Percentiles rank a stretch among this genome's conserved stretches.
These are phyloP conservation scores for Withania somnifera DNA, from an alignment of 305 asterid species.

Conservation along the genomic window DNA sequence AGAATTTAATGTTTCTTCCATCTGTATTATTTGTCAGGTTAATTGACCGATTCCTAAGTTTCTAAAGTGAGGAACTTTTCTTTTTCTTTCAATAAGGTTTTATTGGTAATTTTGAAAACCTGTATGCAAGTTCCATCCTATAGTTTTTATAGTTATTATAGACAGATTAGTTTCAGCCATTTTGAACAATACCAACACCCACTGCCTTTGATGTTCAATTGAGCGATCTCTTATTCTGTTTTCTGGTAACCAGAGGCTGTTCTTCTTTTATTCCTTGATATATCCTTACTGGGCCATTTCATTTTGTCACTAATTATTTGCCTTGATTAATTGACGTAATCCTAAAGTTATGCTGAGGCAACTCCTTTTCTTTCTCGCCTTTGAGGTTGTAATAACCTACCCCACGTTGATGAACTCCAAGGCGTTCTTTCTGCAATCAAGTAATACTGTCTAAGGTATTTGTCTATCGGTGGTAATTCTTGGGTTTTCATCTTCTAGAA, in stretches of 20 bases:
- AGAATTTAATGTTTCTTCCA: not conserved
- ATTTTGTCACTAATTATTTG: not conserved
- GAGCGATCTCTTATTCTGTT: not conserved
- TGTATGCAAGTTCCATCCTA: not conserved
- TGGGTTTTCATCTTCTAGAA: not conserved
- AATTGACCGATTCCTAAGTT: not conserved
- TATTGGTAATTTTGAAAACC: not conserved
- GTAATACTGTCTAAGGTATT: not conserved
- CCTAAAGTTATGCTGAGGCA: not conserved
- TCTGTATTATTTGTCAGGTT: not conserved
- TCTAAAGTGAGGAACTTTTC: not conserved
- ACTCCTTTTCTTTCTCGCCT: not conserved
- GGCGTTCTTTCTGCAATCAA: not conserved
- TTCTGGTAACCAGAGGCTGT: not conserved
- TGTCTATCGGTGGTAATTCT: too few relatives aligned
- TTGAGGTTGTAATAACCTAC: not conserved
- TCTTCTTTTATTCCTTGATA: not conserved
- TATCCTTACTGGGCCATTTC: not conserved
- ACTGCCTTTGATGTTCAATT: not conserved
- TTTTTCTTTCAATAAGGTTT: not conserved
- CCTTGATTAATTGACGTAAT: not conserved
- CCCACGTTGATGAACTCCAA: not conserved
- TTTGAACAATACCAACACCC: not conserved
- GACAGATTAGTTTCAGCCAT: not conserved
- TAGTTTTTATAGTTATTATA: not conserved